These are phyloP conservation scores for Lycium ferocissimum DNA, from an alignment of 257 asterid genomes.

Conservation along the genomic window DNA sequence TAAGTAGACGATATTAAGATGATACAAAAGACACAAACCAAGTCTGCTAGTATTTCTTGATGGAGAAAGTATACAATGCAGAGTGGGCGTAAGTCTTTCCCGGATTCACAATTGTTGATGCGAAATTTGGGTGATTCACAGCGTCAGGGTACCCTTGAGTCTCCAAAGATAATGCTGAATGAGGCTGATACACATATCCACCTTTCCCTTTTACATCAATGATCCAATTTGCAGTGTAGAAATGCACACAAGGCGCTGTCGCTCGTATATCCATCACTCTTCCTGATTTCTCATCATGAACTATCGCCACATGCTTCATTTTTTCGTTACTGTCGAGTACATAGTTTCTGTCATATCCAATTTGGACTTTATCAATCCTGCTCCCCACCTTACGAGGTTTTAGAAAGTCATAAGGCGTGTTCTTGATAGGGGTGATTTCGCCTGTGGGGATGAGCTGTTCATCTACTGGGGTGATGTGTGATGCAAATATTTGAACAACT, in stretches of 20 bases:
- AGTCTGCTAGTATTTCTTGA: not conserved
- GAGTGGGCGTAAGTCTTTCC: constrained; percentile 28
- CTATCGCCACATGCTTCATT: constrained; percentile 25
- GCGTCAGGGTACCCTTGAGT: constrained; percentile 33
- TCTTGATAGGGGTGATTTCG: not conserved
- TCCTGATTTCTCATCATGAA: constrained; percentile 27
- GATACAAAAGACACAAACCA: not conserved
- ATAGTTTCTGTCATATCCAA: constrained; percentile 23
- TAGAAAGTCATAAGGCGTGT: constrained; percentile 26
- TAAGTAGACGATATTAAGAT: not conserved
- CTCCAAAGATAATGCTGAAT: constrained; percentile 28
- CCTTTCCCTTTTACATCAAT: constrained; percentile 25
- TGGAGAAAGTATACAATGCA: constrained; percentile 21
- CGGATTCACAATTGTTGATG: constrained; percentile 22
- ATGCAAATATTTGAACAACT: constrained; percentile 16
- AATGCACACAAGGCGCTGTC: constrained; percentile 26
- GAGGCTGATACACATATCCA: constrained; percentile 27
- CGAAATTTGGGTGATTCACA: constrained; percentile 33
- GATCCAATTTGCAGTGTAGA: constrained; percentile 27
- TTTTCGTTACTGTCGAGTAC: not conserved
- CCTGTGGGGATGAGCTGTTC: constrained; percentile 24
- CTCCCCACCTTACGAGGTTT: not conserved
- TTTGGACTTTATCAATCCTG: not conserved
- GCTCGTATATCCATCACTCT: constrained; percentile 18
- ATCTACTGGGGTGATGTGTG: constrained; percentile 16